A percentile compares a stretch with the other conserved stretches of the same genome.
Evolutionary conservation across 257 asterid species (phyloP).

Genomic region (Solanum corneliomulleri): DNA sequence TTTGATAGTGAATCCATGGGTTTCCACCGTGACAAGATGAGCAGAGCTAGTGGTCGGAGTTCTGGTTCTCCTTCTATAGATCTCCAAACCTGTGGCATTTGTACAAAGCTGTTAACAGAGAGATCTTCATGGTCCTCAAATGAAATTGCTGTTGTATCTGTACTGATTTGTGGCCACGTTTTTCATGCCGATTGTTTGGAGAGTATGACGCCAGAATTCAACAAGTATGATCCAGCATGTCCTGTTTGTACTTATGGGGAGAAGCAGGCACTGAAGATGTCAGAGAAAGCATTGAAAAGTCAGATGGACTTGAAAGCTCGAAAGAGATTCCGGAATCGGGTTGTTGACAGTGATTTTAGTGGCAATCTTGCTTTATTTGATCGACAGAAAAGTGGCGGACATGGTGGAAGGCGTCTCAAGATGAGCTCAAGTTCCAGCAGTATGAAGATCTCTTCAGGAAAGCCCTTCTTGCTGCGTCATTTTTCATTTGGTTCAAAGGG

Average conservation of each 20-base stretch:
- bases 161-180: slow-evolving; percentile 78
- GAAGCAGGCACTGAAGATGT: slow-evolving; percentile 67
- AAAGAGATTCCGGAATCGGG: slow-evolving; percentile 45
- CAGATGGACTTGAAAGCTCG: slow-evolving; percentile 63
- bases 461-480: slow-evolving; percentile 70
- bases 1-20: slow-evolving; percentile 76
- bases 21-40: slow-evolving; percentile 44
- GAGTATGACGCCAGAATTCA: slow-evolving; percentile 71
- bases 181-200: slow-evolving; percentile 96
- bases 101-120: slow-evolving; percentile 65
- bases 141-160: slow-evolving; percentile 82
- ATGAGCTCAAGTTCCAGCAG: slow-evolving; percentile 70
- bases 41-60: slow-evolving; percentile 43
- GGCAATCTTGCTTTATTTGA: slow-evolving; percentile 31
- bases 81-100: slow-evolving; percentile 74
- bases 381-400: slow-evolving; percentile 34
- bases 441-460: slow-evolving; percentile 45
- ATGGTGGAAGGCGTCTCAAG: slow-evolving; percentile 41
- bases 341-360: slow-evolving; percentile 48
- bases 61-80: slow-evolving; percentile 42
- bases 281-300: slow-evolving; percentile 71
- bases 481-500: slow-evolving; percentile 68
- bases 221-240: slow-evolving; percentile 79
- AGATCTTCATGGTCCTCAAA: slow-evolving; percentile 55
- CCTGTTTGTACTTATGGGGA: slow-evolving; percentile 91